Base-by-base conservation (phyloP, 139 green algal genomes). In the Micractinium sp. region DNA sequence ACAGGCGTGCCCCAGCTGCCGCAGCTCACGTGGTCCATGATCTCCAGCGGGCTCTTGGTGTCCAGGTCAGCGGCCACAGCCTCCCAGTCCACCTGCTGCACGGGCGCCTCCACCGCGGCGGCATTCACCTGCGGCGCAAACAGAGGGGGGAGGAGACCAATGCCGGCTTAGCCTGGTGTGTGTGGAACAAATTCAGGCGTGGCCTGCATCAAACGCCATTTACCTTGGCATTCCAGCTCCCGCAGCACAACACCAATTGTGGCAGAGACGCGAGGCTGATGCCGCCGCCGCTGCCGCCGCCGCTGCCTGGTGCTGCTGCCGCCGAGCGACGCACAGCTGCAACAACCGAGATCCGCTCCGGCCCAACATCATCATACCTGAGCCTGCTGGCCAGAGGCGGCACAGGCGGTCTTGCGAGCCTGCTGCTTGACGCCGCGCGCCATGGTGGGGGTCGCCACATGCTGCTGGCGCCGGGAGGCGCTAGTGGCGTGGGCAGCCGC, bases 1-100 rank as follows among this genome's bases (percentile, higher is more conserved):
- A 31, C 63, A 20, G 69, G 13, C 69, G 36, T 13, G 16, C n/a
- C 1, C 73, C 31, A 79, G n/a, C 73, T 39, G n/a, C n/a, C 27
- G 31, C 35, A 35, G 20, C 83, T 63, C 71, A 97, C 96, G 67
- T 99, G 93, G 91, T 99, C 97, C 96, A 99, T 98, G 88, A 99
- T 98, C 73, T 98, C 95, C 36, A 99, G 92, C 22, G 97, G 97
- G 22, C 94, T 97, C 91, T 95, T 95, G 25, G 31, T n/a, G 39
- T 98, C 96, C 82, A 98, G 90, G 53, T 97, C 94, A 33, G 82
- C 74, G 19, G 95, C 94, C 12, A 94, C 22, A 33, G 74, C 67
- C 20, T 90, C 87, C 93, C 94, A 98, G 86, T 97, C 92, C n/a
- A 92, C 2, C 61, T 38, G 2, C 25, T 80, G 85, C 0, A 77